Evolutionary conservation across 129 eudicot genomes (phyloP), one percentile per base, ranked within the genome.

Genomic region (Flaveria brownii): DNA sequence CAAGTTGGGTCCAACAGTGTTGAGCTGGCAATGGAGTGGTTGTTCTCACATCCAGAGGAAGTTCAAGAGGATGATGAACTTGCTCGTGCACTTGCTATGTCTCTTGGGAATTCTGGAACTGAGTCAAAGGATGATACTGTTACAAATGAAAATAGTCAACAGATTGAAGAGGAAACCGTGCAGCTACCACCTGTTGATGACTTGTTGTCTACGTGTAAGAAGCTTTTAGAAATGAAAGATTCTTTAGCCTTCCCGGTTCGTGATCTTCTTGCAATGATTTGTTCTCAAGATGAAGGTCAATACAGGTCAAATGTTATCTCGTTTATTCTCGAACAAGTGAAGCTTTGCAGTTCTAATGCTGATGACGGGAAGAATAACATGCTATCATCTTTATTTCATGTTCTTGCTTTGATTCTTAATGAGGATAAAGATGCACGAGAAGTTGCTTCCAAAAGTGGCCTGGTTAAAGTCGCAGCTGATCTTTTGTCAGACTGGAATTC

Each of bases 61-160:
- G 83, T 76, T 46, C 99, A 80, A 82, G 99, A 95, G 80, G 96
- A 91, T 81, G 99, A 95, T 84, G 99, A 95, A 75, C 96, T 95
- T 80, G 99, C 99, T 68, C 96, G 97, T 60, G 99, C 99, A 73
- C 97, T 95, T 67, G 99, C 97, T 25, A 91, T 95, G 99, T 95
- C 99, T 16, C 96, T 95, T 76, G 99, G 99, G 57, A 94, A 85
- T 76, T 80, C 97, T 62, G 92, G 81, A 39, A 76, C 93, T 6
- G 97, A 91, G 3, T 60, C 91, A 20, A 89, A 91, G 61, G 98
- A 85, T 69, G 87, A 79, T 74, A 88, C 83, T 42, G 85, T 49
- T 43, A 56, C 91, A 20, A 78, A 55, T 81, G 96, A 85, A 73
- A 55, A 16, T 42, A 82, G 73, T 78, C 85, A 71, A 84, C 85